Conservation (phyloP, 495 filamentous ascomycete species). For the Melanomma pulvis-pyrius region DNA sequence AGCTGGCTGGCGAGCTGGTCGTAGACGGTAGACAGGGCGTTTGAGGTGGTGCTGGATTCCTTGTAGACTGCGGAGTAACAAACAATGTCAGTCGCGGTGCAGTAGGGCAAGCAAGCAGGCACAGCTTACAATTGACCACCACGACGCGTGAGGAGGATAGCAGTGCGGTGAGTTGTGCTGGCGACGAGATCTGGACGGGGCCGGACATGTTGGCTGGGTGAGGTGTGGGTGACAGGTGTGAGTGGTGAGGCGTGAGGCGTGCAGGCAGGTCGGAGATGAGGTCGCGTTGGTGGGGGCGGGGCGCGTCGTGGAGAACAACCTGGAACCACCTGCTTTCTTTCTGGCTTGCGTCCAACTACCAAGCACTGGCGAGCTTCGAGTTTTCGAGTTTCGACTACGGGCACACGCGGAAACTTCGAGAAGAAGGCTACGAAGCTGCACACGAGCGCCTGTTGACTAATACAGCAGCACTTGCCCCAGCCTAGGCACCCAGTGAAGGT, state of each 20-base stretch:
- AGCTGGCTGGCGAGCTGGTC: conserved; percentile 74
- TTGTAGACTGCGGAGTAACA: conserved; percentile 68
- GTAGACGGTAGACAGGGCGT: conserved; percentile 80
- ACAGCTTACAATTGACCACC: conserved; percentile 77
- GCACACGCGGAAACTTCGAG: background rate
- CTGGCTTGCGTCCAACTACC: background rate
- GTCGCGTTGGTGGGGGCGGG: conserved; percentile 28
- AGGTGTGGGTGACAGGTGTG: background rate
- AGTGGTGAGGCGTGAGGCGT: background rate
- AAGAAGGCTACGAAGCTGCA: background rate
- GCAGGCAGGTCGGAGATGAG: background rate
- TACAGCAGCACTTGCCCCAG: background rate
- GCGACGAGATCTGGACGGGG: conserved; percentile 70
- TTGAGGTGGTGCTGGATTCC: conserved; percentile 84
- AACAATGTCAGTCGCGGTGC: conserved; percentile 28
- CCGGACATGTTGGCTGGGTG: conserved; percentile 42
- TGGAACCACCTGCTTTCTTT: background rate
- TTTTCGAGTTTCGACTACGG: background rate
- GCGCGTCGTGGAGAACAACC: conserved; percentile 14
- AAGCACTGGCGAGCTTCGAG: background rate
- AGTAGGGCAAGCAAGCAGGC: conserved; percentile 22
- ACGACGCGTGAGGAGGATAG: conserved; percentile 71
- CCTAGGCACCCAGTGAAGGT: background rate
- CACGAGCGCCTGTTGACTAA: background rate
- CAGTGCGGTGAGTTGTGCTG: conserved; percentile 69